Base-by-base conservation (phyloP, 2,329 filamentous ascomycete species). In the Coniochaeta hoffmannii region DNA sequence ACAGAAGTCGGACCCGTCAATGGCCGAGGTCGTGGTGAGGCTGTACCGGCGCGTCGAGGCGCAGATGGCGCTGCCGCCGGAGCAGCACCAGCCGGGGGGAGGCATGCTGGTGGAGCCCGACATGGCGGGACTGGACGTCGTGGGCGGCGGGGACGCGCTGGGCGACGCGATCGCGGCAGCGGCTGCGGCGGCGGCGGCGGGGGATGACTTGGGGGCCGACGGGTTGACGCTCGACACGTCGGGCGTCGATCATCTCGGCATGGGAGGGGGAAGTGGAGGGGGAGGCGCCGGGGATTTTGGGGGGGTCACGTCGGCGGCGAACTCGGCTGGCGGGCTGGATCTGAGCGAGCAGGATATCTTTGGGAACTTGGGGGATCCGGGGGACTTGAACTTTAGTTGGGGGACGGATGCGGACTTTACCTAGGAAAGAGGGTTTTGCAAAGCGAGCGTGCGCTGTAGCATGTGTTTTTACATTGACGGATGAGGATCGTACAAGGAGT, bases 41-140 rank as follows among this genome's bases (percentile, higher is more conserved):
- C 76, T 88, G 8, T 75, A 86, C 65, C 76, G 85, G 26, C 75
- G 78, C 2, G 84, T 89, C 11, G 85, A 89, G 68, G 77, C 79
- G n/a, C 85, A 87, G 64, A 77, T 88, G 73, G 71, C 73, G 32
- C 60, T 56, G 59, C 69, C 56, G 63, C 69, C 70, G 54, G 63
- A 69, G 3, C 70, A 72, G 53, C 68, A 79, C 17, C 73, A 74
- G 46, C 65, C 66, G 4, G 73, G n/a, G n/a, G n/a, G 7, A 12
- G 17, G 2, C 36, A 46, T 46, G 41, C 36, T 41, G 30, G 12
- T 12, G 7, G 22, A 24, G 41, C 26, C 41, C n/a, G 15, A 28
- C 22, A 19, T 46, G 11, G 41, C 5, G 2, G 11, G 34, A 11
- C 34, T 46, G 41, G 41, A 28, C 2, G 41, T 14, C 41, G 34